Evolutionary conservation across 1,284 basidiomycete genomes (phyloP).

Genomic region (Dichomitus squalens): DNA sequence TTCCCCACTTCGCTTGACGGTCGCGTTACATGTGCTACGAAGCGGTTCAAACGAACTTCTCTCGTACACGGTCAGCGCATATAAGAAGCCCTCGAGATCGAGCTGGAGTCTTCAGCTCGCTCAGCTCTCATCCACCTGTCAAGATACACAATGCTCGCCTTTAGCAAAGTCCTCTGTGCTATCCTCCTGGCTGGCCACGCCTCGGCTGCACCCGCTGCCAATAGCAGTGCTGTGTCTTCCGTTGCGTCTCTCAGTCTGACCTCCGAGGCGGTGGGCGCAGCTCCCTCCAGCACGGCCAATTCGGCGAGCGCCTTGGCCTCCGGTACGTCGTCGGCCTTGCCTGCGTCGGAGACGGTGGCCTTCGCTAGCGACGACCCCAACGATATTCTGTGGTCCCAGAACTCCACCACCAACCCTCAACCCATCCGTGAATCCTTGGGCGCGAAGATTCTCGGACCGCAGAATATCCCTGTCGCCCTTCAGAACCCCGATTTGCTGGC

Average conservation of each 20-base stretch:
- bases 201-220: slow-evolving; percentile 19
- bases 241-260: slow-evolving; percentile 8
- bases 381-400: slow-evolving; percentile 39
- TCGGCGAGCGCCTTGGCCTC: slow-evolving; percentile 4
- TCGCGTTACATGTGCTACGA: not conserved
- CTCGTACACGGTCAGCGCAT: slow-evolving; percentile 2
- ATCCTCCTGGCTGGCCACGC: slow-evolving; percentile 20
- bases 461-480: slow-evolving; percentile 51
- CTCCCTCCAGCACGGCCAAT: slow-evolving; percentile 1
- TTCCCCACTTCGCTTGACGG: not conserved
- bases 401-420: slow-evolving; percentile 31
- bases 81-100: slow-evolving; percentile 5
- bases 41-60: no score
- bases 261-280: slow-evolving; percentile 3
- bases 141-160: slow-evolving; percentile 20
- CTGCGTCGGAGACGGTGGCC: slow-evolving; percentile 40
- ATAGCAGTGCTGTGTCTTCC: slow-evolving; percentile 11
- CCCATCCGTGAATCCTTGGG: slow-evolving; percentile 47
- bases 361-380: slow-evolving; percentile 56
- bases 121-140: slow-evolving; percentile 15
- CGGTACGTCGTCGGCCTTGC: slow-evolving; percentile 9
- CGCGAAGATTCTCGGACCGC: slow-evolving; percentile 56
- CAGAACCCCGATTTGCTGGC: slow-evolving; percentile 67
- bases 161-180: slow-evolving; percentile 25
- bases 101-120: slow-evolving; percentile 16